Evolutionary conservation across 768 basidiomycete species (phyloP).

Genomic region (Pleurotus ostreatus): DNA sequence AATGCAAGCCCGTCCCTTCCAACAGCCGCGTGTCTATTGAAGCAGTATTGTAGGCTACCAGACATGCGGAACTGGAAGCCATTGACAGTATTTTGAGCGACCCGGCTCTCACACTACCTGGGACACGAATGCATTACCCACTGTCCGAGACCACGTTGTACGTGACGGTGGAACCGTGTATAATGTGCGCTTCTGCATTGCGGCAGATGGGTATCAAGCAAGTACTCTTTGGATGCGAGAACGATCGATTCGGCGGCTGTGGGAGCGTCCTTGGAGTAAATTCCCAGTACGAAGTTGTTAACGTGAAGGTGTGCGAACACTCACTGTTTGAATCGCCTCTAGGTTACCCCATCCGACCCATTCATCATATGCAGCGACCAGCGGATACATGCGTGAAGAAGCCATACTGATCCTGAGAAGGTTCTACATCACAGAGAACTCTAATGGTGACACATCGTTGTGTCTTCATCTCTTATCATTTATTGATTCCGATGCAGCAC

Average conservation of each 20-base stretch:
- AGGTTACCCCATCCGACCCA: slow-evolving; percentile 74
- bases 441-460: slow-evolving; percentile 55
- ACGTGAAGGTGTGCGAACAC: background rate
- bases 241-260: slow-evolving; percentile 96
- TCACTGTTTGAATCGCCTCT: background rate
- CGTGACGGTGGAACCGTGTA: slow-evolving; percentile 98
- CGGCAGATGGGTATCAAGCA: slow-evolving; percentile 88
- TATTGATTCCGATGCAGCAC: slow-evolving; percentile 50
- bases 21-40: slow-evolving; percentile 2
- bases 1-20: slow-evolving; percentile 54
- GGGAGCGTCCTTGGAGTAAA: slow-evolving; percentile 93
- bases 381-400: slow-evolving; percentile 76
- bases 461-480: slow-evolving; percentile 6
- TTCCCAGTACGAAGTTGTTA: slow-evolving; percentile 46
- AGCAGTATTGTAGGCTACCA: slow-evolving; percentile 67
- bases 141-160: slow-evolving; percentile 82
- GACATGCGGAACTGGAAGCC: slow-evolving; percentile 96
- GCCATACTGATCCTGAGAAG: slow-evolving; percentile 83
- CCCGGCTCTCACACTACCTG: slow-evolving; percentile 47
- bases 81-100: slow-evolving; percentile 83
- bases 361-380: slow-evolving; percentile 67
- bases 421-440: slow-evolving; percentile 92
- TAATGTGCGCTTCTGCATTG: slow-evolving; percentile 97
- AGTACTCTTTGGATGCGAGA: slow-evolving; percentile 91
- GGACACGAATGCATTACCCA: slow-evolving; percentile 44